These are phyloP conservation scores for Phytophthora capsici DNA, from an alignment of 352 stramenopile genomes.

Conservation along the genomic window DNA sequence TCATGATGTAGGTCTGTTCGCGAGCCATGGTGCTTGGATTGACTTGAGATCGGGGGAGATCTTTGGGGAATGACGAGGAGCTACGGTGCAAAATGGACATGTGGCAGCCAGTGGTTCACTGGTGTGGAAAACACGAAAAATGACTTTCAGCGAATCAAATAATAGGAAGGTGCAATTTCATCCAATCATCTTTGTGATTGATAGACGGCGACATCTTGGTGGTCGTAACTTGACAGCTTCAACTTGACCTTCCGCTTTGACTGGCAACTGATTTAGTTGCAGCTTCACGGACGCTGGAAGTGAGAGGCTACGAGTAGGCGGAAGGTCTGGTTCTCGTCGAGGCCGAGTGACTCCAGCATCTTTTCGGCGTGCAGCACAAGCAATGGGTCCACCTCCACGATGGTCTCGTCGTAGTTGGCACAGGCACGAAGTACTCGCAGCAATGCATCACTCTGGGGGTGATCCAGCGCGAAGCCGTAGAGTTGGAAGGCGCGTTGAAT, in stretches of 20 bases:
- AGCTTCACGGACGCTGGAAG: conserved; percentile 33
- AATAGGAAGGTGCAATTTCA: too few species aligned
- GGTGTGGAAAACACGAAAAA: not conserved
- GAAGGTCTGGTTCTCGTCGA: conserved; percentile 70
- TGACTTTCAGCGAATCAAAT: conserved; percentile 13
- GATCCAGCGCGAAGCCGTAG: conserved; percentile 45
- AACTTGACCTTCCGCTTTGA: not conserved
- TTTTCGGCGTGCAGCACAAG: conserved; percentile 56
- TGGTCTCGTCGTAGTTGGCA: conserved; percentile 77
- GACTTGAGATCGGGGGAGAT: conserved; percentile 31
- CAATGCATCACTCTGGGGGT: conserved; percentile 39
- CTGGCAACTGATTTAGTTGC: not conserved
- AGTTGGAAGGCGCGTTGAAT: conserved; percentile 58
- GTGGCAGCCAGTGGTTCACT: conserved; percentile 24
- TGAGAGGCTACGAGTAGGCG: conserved; percentile 52
- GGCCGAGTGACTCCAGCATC: conserved; percentile 48
- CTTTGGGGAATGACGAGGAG: conserved; percentile 30
- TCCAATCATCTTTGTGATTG: conserved; percentile 5
- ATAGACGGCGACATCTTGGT: not conserved
- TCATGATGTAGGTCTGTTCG: conserved; percentile 95
- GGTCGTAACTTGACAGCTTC: conserved; percentile 6
- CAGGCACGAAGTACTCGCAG: conserved; percentile 65
- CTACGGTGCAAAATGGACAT: conserved; percentile 4
- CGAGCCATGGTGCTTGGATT: conserved; percentile 73
- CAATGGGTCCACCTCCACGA: conserved; percentile 45